A percentile compares a stretch with the other conserved stretches of the same genome.
phyloP scores from a whole-genome alignment of 2,329 filamentous ascomycete genomes.

The Botrytis byssoidea region DNA sequence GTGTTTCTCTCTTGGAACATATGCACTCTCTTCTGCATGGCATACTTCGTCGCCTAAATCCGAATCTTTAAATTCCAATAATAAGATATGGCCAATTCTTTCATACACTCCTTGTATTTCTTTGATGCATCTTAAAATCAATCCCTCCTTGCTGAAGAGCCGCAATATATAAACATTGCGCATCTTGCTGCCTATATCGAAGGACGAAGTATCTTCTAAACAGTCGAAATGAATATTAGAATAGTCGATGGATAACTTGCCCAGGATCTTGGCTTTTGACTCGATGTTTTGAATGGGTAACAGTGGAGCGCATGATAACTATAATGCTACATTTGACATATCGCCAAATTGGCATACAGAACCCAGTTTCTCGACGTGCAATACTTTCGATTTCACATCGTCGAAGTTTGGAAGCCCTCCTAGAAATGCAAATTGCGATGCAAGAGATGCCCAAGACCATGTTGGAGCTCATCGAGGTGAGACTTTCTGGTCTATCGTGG shows the following conservation, averaged over 20 bases:
- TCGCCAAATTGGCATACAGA: not conserved
- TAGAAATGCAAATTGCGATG: too few species aligned
- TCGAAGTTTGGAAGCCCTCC: too few species aligned
- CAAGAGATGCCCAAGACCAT: not conserved
- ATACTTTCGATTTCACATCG: too few species aligned
- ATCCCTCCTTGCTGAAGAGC: rapidly evolving
- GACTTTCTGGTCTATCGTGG: not conserved
- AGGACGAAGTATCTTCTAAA: not conserved
- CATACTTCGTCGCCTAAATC: too few species aligned
- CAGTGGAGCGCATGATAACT: not conserved
- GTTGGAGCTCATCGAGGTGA: not conserved
- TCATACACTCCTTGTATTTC: not conserved
- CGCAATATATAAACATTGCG: not conserved
- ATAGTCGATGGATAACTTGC: too few species aligned
- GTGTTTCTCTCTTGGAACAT: not conserved
- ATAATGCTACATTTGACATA: not conserved
- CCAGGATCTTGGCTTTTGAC: rapidly evolving
- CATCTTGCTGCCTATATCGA: not conserved
- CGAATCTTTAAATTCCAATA: too few species aligned
- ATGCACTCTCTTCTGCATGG: too few species aligned
- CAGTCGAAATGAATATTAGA: not conserved
- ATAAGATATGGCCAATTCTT: not conserved
- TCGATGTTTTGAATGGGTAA: rapidly evolving
- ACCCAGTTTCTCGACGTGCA: not conserved
- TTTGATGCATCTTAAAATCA: not conserved